Conservation (phyloP, 768 basidiomycete genomes). For the Russula foetens region DNA sequence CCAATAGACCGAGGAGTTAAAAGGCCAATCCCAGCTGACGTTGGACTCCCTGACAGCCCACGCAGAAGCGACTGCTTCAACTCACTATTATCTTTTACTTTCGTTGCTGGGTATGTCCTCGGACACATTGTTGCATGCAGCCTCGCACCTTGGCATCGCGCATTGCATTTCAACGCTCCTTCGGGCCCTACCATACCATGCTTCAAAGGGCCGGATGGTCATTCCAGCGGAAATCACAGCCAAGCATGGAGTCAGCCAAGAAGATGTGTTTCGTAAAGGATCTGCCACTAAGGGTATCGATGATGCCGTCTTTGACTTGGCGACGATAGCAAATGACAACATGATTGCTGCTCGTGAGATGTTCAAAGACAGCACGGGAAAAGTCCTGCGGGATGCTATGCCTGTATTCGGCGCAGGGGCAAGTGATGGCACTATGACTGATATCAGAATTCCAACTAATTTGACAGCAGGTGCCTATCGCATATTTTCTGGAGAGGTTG, state of each 20-base stretch:
- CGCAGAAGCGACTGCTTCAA: constrained; percentile 75
- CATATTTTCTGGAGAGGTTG: constrained; percentile 52
- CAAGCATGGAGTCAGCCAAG: constrained; percentile 67
- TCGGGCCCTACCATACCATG: constrained; percentile 72
- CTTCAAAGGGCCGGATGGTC: constrained; percentile 57
- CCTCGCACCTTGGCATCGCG: constrained; percentile 73
- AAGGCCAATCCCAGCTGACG: constrained; percentile 56
- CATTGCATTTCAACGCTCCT: constrained; percentile 65
- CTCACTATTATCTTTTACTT: constrained; percentile 67
- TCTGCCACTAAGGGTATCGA: constrained; percentile 48
- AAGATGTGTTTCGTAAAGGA: constrained; percentile 63
- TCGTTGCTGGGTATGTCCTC: constrained; percentile 53
- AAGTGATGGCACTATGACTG: constrained; percentile 28
- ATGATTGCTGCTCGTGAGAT: constrained; percentile 64
- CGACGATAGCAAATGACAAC: constrained; percentile 74
- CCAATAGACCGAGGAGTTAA: constrained; percentile 55
- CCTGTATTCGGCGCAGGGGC: constrained; percentile 70
- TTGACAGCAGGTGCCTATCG: constrained; percentile 51
- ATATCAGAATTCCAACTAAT: neutral
- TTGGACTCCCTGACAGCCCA: constrained; percentile 59
- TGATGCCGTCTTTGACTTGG: constrained; percentile 79
- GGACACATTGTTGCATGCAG: constrained; percentile 56
- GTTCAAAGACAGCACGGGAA: constrained; percentile 45
- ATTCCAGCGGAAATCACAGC: constrained; percentile 80
- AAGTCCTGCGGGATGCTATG: constrained; percentile 50